Evolutionary conservation across 2,329 filamentous ascomycete genomes (phyloP), one percentile per base, ranked within the genome.

Genomic region (Fusarium azukiicola): DNA sequence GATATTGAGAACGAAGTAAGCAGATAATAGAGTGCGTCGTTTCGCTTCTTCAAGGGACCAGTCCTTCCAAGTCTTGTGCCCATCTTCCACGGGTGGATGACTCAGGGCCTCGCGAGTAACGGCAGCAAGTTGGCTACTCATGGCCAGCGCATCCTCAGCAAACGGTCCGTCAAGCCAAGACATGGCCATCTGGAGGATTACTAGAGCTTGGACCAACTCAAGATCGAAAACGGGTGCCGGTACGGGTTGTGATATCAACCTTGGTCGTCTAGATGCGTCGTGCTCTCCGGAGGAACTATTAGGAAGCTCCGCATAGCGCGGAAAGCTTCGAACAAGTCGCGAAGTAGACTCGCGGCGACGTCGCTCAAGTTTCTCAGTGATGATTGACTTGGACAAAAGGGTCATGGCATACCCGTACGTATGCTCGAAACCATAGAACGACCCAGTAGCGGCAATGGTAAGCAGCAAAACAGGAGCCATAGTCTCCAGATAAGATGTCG

Each of bases 1-100:
- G 4, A 94, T 87, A 79, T 93, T 93, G 74, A 92, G 92, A 79
- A 93, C 71, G n/a, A 79, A 74, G 56, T 82, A 85, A 90, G 83
- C 91, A 90, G 83, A 93, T 91, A 74, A 92, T 67, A 86, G n/a
- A 7, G 71, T 73, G 21, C 71, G 71, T 42, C 64, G 44, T n/a
- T 85, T 64, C 19, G 61, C 61, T 46, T 64, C 61, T 32, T 64
- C 40, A 13, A 64, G 7, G 12, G 61, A 46, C 61, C 61, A 64
- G 42, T 46, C 40, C 23, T 27, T 64, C 61, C 61, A 64, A 46
- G 40, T 32, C 11, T 32, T 6, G 17, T 32, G 6, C 16, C 10
- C 23, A 32, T 46, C 19, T 46, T 46, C 40, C 40, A 64, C 17
- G 4, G 40, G 61, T 46, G 61, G 12, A 16, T 64, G 42, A 6